These are phyloP conservation scores for Tolypocladium capitatum DNA, from an alignment of 2,329 filamentous ascomycete species.

Conservation along the genomic window DNA sequence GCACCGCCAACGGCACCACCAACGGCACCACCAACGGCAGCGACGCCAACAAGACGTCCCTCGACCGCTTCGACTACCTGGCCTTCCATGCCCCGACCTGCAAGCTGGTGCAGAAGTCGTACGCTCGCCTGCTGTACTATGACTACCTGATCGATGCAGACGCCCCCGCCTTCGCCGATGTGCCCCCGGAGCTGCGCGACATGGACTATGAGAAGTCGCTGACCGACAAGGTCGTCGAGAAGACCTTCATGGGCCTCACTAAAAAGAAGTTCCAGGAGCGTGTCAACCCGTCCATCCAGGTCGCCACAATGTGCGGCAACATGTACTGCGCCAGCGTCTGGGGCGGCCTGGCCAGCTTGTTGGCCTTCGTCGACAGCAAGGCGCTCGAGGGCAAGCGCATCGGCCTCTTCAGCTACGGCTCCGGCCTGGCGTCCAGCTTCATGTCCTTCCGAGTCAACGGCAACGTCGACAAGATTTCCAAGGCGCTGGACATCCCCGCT, in stretches of 20 bases:
- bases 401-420: conserved; percentile 68
- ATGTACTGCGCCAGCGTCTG: conserved; percentile 62
- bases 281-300: conserved; percentile 58
- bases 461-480: conserved; percentile 52
- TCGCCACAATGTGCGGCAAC: conserved; percentile 63
- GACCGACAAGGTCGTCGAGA: conserved; percentile 71
- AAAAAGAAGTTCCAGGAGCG: conserved; percentile 78
- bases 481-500: conserved; percentile 56
- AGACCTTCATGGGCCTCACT: conserved; percentile 71
- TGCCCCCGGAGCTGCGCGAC: conserved; percentile 62
- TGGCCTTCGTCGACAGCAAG: conserved; percentile 50
- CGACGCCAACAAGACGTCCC: conserved; percentile 39
- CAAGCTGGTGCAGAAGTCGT: conserved; percentile 79
- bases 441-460: conserved; percentile 61
- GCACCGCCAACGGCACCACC: conserved; percentile 28
- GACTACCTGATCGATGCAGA: conserved; percentile 64
- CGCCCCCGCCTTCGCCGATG: conserved; percentile 55
- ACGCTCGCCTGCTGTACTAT: conserved; percentile 72
- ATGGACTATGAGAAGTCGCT: conserved; percentile 70
- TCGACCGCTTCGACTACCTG: conserved; percentile 77
- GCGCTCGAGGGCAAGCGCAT: conserved; percentile 58
- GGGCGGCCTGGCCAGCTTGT: conserved; percentile 58
- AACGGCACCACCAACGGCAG: conserved; percentile 38
- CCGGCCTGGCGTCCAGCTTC: conserved; percentile 59
- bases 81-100: conserved; percentile 75